Evolutionary conservation across 2,329 filamentous ascomycete genomes (phyloP).

Genomic region (Phyllosticta citrichinensis): DNA sequence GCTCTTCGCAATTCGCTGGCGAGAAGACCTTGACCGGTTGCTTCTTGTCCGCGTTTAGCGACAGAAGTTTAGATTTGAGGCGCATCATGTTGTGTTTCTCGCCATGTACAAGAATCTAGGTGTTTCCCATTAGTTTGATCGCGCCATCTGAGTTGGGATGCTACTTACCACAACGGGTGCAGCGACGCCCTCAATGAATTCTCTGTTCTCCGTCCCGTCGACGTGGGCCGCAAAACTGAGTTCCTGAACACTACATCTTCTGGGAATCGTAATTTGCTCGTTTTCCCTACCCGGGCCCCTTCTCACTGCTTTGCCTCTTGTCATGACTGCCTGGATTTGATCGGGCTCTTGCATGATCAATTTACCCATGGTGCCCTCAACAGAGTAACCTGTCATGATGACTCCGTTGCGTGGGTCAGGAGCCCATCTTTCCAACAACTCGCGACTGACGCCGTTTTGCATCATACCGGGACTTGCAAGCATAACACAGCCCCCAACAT

Average conservation of each 20-base stretch:
- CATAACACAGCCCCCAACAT: slow-evolving; percentile 93
- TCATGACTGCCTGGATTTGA: slow-evolving; percentile 90
- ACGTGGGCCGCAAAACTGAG: slow-evolving; percentile 95
- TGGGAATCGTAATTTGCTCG: slow-evolving; percentile 79
- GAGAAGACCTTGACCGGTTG: slow-evolving; percentile 86
- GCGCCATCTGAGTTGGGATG: neutral
- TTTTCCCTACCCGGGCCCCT: slow-evolving; percentile 54
- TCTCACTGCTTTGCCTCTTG: slow-evolving; percentile 46
- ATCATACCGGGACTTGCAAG: slow-evolving; percentile 96
- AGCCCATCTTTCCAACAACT: slow-evolving; percentile 89
- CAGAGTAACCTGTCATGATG: slow-evolving; percentile 95
- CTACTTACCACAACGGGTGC: slow-evolving; percentile 81
- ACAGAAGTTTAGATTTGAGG: slow-evolving; percentile 85
- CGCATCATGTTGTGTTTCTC: slow-evolving; percentile 98
- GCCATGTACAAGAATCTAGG: slow-evolving; percentile 85
- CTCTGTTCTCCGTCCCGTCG: slow-evolving; percentile 87
- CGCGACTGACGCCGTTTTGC: slow-evolving; percentile 88
- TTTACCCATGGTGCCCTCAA: slow-evolving; percentile 97
- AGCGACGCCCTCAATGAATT: slow-evolving; percentile 90
- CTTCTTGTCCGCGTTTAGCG: slow-evolving; percentile 74
- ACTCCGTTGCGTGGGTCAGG: slow-evolving; percentile 96
- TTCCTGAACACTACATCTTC: slow-evolving; percentile 87
- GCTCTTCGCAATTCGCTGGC: slow-evolving; percentile 87
- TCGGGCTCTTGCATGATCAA: slow-evolving; percentile 92
- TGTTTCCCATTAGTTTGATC: neutral